Percentiles rank a stretch among this genome's conserved stretches.
These are phyloP conservation scores for Pythium coloratum DNA, from an alignment of 352 stramenopile genomes.

Conservation along the genomic window DNA sequence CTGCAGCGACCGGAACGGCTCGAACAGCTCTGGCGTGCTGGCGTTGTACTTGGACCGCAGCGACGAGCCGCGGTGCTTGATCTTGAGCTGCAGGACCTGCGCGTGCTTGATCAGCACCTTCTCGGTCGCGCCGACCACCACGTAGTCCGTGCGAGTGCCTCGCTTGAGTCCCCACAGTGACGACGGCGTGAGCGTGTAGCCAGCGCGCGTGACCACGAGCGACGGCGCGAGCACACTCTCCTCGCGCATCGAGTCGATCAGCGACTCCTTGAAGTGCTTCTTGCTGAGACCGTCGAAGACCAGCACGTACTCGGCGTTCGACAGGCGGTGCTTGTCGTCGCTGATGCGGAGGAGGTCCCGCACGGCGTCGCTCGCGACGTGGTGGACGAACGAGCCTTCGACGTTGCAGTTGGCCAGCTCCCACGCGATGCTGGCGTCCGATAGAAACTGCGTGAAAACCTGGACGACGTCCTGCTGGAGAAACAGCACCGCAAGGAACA, in stretches of 20 bases:
- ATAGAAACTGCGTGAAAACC: conserved; percentile 40
- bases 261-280: conserved; percentile 68
- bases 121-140: conserved; percentile 59
- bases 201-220: conserved; percentile 44
- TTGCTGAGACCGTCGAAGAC: conserved; percentile 65
- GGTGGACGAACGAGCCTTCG: conserved; percentile 68
- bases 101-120: conserved; percentile 61
- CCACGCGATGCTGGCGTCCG: conserved; percentile 41
- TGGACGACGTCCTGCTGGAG: conserved; percentile 46
- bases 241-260: conserved; percentile 72
- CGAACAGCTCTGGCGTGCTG: conserved; percentile 44
- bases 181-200: conserved; percentile 26
- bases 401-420: conserved; percentile 66
- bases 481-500: conserved; percentile 64
- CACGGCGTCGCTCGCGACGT: conserved; percentile 47
- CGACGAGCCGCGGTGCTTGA: conserved; percentile 67
- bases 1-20: conserved; percentile 73
- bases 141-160: conserved; percentile 39
- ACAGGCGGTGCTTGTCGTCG: conserved; percentile 26
- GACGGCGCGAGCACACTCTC: conserved; percentile 59
- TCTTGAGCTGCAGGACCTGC: conserved; percentile 63
- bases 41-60: conserved; percentile 57
- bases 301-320: conserved; percentile 62
- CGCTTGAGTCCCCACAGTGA: conserved; percentile 14
- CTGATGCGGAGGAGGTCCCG: conserved; percentile 31